Percentiles rank a stretch among this genome's conserved stretches.
Conservation (phyloP, 129 eudicot species). For the Tagetes erecta region DNA sequence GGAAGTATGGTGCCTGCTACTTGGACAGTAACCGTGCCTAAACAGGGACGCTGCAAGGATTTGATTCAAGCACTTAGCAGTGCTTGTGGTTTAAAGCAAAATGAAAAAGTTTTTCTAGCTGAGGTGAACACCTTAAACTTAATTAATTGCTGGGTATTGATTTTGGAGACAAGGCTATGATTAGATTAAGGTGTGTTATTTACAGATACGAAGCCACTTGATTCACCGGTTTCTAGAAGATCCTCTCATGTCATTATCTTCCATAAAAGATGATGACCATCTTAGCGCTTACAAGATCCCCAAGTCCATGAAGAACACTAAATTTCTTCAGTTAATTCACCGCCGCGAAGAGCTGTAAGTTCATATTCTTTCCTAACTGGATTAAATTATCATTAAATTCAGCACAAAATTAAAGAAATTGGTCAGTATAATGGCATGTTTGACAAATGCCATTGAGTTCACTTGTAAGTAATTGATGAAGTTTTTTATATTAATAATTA, state of each 20-base stretch:
- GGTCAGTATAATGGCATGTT: conserved; percentile 13
- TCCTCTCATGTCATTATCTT: conserved; percentile 65
- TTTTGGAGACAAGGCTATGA: conserved; percentile 2
- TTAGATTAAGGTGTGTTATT: conserved; percentile 20
- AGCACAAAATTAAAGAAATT: conserved; percentile 4
- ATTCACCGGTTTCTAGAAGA: conserved; percentile 87
- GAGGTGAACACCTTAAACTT: conserved; percentile 55
- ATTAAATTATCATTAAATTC: not conserved
- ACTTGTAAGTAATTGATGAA: not conserved
- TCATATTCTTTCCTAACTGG: not conserved
- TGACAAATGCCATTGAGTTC: conserved; percentile 3
- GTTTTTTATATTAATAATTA: too few species aligned
- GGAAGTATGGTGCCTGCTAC: conserved; percentile 82
- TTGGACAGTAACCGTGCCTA: conserved; percentile 76
- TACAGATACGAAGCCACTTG: conserved; percentile 79
- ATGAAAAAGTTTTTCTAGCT: conserved; percentile 86
- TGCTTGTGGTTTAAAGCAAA: conserved; percentile 69
- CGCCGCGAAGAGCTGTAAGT: conserved; percentile 84
- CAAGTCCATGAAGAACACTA: conserved; percentile 49
- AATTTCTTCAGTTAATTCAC: conserved; percentile 82
- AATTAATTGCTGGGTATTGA: conserved; percentile 6
- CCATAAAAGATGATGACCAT: conserved; percentile 85
- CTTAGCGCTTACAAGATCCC: conserved; percentile 93
- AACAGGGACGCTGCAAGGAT: conserved; percentile 93
- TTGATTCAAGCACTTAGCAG: conserved; percentile 74